Percentiles rank a stretch among this genome's conserved stretches.
Evolutionary conservation across 2,329 filamentous ascomycete genomes (phyloP).

Genomic region (Diaporthe destruens): DNA sequence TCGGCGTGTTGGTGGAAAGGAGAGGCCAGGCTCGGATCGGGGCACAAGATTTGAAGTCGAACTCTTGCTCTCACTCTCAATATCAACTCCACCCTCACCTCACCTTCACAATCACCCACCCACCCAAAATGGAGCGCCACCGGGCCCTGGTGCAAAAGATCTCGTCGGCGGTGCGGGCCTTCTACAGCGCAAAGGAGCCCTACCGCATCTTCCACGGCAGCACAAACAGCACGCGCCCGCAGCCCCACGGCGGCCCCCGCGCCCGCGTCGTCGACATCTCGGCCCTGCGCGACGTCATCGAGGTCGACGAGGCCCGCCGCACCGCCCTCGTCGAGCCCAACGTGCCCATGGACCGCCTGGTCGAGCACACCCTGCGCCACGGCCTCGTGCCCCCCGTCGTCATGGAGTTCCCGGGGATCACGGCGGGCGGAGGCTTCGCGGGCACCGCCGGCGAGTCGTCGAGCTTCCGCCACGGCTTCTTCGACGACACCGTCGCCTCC

Average conservation of each 20-base stretch:
- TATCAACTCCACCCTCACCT: no score
- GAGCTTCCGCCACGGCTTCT: slow-evolving; percentile 78
- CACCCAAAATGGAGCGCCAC: slow-evolving; percentile 63
- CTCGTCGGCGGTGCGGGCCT: slow-evolving; percentile 60
- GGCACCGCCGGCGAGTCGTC: slow-evolving; percentile 79
- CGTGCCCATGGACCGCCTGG: slow-evolving; percentile 75
- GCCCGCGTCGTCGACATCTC: slow-evolving; percentile 73
- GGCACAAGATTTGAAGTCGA: no score
- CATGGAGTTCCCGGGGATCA: slow-evolving; percentile 84
- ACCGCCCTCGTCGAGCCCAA: slow-evolving; percentile 81
- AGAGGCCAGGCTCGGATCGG: background rate
- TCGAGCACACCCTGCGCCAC: slow-evolving; percentile 73
- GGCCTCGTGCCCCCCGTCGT: slow-evolving; percentile 78
- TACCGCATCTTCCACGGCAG: slow-evolving; percentile 84
- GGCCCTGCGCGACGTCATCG: slow-evolving; percentile 71
- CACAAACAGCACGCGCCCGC: slow-evolving; percentile 78
- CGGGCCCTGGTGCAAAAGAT: slow-evolving; percentile 61
- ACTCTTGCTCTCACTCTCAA: no score
- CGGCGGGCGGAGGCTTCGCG: slow-evolving; percentile 77
- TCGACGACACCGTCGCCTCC: slow-evolving; percentile 72
- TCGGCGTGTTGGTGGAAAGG: no score
- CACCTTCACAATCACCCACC: no score
- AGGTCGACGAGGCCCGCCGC: slow-evolving; percentile 66
- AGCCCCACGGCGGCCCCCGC: slow-evolving; percentile 59
- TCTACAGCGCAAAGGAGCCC: slow-evolving; percentile 63